Percentiles rank a stretch among this genome's conserved stretches.
Conservation (phyloP, 148 eudicot species). For the Pharnaceum exiguum region DNA sequence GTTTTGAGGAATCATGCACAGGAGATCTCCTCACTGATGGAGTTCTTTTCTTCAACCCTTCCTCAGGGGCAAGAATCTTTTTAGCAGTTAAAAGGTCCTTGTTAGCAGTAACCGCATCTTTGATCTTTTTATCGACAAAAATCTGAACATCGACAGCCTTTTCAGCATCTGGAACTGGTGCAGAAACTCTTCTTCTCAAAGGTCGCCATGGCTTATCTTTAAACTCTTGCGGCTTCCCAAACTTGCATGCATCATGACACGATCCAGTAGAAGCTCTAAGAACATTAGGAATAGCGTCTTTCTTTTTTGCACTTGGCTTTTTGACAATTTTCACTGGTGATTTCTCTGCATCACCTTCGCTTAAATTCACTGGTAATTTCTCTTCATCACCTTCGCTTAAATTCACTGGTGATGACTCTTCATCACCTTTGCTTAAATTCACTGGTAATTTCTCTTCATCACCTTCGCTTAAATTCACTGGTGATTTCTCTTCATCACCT, state of each 20-base stretch:
- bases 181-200: conserved; percentile 26
- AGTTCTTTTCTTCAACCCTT: not conserved
- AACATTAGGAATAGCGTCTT: conserved; percentile 42
- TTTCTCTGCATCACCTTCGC: conserved; percentile 7
- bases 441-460: no score
- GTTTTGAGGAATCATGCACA: conserved; percentile 11
- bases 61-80: conserved; percentile 3
- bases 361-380: conserved; percentile 17
- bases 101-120: conserved; percentile 13
- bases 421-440: conserved; percentile 7
- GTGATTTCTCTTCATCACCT: conserved; percentile 15
- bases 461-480: no score
- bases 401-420: conserved; percentile 21
- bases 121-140: conserved; percentile 35
- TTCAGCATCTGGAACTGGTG: conserved; percentile 18
- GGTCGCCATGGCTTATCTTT: conserved; percentile 37
- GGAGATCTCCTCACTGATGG: conserved; percentile 16
- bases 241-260: conserved; percentile 83
- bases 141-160: conserved; percentile 18
- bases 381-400: no score
- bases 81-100: conserved; percentile 22
- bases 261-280: conserved; percentile 88
- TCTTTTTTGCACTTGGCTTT: conserved; percentile 25
- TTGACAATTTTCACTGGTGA: conserved; percentile 21
- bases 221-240: conserved; percentile 40